Evolutionary conservation across 1,284 basidiomycete species (phyloP).

Genomic region (Earliella scabrosa): DNA sequence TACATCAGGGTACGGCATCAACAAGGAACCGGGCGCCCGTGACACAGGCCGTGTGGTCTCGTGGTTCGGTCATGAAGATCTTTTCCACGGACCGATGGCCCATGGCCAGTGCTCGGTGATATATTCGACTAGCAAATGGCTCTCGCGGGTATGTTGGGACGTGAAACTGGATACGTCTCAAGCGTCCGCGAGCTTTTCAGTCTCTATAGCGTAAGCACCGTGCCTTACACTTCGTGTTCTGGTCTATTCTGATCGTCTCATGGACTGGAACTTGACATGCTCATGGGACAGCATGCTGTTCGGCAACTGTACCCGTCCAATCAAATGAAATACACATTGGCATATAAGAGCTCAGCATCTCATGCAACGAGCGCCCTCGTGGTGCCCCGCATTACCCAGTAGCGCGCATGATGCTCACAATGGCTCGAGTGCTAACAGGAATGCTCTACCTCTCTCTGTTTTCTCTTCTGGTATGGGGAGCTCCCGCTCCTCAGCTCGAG

Average conservation of each 20-base stretch:
- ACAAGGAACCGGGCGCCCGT: slow-evolving; percentile 1
- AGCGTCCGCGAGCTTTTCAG: background rate
- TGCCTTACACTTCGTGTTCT: background rate
- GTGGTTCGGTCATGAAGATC: slow-evolving; percentile 1
- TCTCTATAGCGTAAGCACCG: background rate
- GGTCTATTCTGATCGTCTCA: background rate
- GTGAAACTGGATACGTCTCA: background rate
- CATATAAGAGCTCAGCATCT: too few species aligned
- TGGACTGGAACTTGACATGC: background rate
- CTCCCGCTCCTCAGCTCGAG: slow-evolving; percentile 23
- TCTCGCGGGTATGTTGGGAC: background rate
- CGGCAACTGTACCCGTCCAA: too few species aligned
- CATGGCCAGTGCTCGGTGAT: background rate
- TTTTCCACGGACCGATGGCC: background rate
- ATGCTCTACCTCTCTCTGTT: background rate
- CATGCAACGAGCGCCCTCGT: too few species aligned
- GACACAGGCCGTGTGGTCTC: background rate
- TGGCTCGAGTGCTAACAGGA: background rate
- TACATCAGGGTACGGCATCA: background rate
- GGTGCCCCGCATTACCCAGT: too few species aligned
- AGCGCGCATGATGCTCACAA: background rate
- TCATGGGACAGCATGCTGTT: too few species aligned
- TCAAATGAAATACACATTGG: too few species aligned
- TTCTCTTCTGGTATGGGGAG: background rate
- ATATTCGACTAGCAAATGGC: background rate